These are phyloP conservation scores for Colletotrichum chrysophilum DNA, from an alignment of 2,329 filamentous ascomycete species.

Conservation along the genomic window DNA sequence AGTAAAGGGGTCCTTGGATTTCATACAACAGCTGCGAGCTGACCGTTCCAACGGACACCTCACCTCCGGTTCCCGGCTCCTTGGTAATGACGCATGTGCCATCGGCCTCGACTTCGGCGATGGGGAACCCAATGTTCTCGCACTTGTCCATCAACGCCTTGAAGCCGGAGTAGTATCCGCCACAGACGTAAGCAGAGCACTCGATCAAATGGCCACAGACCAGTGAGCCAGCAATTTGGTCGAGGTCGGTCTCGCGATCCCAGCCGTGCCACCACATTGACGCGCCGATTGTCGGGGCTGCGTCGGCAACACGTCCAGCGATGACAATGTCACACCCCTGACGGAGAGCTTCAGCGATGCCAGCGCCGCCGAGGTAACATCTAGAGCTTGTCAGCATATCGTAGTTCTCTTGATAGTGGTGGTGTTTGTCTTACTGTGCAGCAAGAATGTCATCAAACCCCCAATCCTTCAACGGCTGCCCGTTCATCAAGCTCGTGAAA, in stretches of 20 bases:
- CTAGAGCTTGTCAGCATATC: neutral
- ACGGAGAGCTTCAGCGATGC: constrained; percentile 21
- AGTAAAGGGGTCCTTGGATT: constrained; percentile 41
- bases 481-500: constrained; percentile 29
- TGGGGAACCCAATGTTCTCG: constrained; percentile 50
- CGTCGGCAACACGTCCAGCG: constrained; percentile 53
- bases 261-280: constrained; percentile 62
- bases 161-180: constrained; percentile 60
- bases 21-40: constrained; percentile 40
- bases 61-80: constrained; percentile 29
- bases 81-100: constrained; percentile 36
- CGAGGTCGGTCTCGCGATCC: constrained; percentile 50
- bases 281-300: constrained; percentile 58
- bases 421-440: neutral
- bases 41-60: constrained; percentile 28
- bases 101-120: constrained; percentile 52
- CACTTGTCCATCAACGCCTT: constrained; percentile 40
- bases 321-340: constrained; percentile 51
- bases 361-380: constrained; percentile 24
- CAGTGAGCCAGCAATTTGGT: constrained; percentile 54
- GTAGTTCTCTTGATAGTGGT: accelerated
- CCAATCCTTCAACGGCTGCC: constrained; percentile 27
- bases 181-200: constrained; percentile 58
- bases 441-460: constrained; percentile 22
- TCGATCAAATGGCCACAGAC: constrained; percentile 60